phyloP scores from a whole-genome alignment of 345 rosid genomes.

The Brassica napus region Da-Ae NC_063448.1:6061501-6062000 shows the following conservation, averaged over 20 bases:
- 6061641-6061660: constrained; percentile 31
- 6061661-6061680: constrained; percentile 32
- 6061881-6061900: constrained; percentile 38
- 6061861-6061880: constrained; percentile 29
- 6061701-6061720: constrained; percentile 37
- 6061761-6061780: not conserved
- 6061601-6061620: constrained; percentile 7
- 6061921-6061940: constrained; percentile 12
- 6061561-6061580: constrained; percentile 27
- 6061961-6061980: not conserved
- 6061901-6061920: constrained; percentile 20
- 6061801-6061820: constrained; percentile 30
- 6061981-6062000: not conserved
- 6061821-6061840: constrained; percentile 32
- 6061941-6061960: not conserved
- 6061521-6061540: constrained; percentile 30
- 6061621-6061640: constrained; percentile 38
- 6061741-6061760: constrained; percentile 27
- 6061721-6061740: not conserved
- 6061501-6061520: constrained; percentile 26
- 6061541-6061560: constrained; percentile 42
- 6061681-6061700: constrained; percentile 32
- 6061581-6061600: constrained; percentile 3
- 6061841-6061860: constrained; percentile 43
- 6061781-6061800: not conserved